These are phyloP conservation scores for Bryum argenteum DNA, from an alignment of 225 moss, liverwort and hornwort species.

Conservation along the genomic window DNA sequence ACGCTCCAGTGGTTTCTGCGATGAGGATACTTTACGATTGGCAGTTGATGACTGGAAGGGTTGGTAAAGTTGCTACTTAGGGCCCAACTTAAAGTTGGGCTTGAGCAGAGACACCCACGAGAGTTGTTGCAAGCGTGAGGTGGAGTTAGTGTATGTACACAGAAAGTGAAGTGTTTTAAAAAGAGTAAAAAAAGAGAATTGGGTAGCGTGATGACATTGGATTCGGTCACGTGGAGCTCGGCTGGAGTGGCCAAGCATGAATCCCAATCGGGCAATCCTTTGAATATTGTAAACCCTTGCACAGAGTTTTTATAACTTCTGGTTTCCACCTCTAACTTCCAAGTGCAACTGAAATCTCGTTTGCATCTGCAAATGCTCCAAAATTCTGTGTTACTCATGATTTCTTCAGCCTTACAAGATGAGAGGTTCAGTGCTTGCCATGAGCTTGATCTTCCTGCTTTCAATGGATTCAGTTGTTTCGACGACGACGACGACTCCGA, in stretches of 20 bases:
- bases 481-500: not conserved
- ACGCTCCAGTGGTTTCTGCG: too few species aligned
- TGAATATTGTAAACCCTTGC: too few species aligned
- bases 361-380: not conserved
- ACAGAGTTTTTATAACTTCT: not conserved
- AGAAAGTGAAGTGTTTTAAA: not conserved
- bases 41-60: not conserved
- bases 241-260: slow-evolving; percentile 10
- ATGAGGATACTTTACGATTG: too few species aligned
- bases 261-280: too few species aligned
- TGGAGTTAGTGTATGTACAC: slow-evolving; percentile 5
- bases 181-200: not conserved
- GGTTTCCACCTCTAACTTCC: not conserved
- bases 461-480: slow-evolving; percentile 1
- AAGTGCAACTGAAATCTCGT: not conserved
- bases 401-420: too few species aligned
- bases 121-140: slow-evolving; percentile 3
- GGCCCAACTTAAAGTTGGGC: not conserved
- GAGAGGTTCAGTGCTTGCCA: slow-evolving; percentile 19
- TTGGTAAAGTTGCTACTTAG: not conserved
- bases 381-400: too few species aligned
- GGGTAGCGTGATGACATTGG: slow-evolving; percentile 25
- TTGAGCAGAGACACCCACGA: not conserved
- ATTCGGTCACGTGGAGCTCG: slow-evolving; percentile 34
- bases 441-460: slow-evolving; percentile 12